Percentiles rank a stretch among this genome's conserved stretches.
phyloP scores from a whole-genome alignment of 2,329 filamentous ascomycete genomes.

The Colletotrichum sp. region DNA sequence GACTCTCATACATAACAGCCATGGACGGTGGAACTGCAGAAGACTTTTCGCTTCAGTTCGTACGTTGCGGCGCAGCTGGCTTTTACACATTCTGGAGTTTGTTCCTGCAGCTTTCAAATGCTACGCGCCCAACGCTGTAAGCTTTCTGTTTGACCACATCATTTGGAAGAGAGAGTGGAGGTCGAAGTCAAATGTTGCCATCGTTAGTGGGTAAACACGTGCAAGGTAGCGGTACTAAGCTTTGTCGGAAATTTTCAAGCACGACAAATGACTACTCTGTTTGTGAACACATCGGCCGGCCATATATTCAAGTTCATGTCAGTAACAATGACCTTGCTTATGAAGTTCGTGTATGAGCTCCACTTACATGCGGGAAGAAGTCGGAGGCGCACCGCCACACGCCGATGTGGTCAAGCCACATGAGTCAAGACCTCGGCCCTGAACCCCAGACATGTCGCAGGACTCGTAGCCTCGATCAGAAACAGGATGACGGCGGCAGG shows the following conservation, averaged over 20 bases:
- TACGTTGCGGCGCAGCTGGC: background rate
- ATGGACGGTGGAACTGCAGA: background rate
- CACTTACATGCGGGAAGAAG: background rate
- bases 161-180: background rate
- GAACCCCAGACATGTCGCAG: background rate
- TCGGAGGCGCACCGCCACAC: background rate
- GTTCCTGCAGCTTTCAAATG: background rate
- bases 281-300: background rate
- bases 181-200: background rate
- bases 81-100: background rate
- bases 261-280: background rate
- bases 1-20: background rate
- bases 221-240: background rate
- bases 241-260: background rate
- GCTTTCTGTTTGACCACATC: background rate
- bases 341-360: background rate
- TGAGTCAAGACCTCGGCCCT: background rate
- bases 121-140: background rate
- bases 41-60: background rate
- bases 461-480: background rate
- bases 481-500: background rate
- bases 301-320: background rate
- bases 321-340: background rate
- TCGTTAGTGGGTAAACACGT: background rate
- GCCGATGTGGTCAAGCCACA: background rate